Percentiles rank a stretch among this genome's conserved stretches.
Evolutionary conservation across 805 yeast genomes (phyloP).

Genomic region (Monosporozyma yasuniensis): DNA sequence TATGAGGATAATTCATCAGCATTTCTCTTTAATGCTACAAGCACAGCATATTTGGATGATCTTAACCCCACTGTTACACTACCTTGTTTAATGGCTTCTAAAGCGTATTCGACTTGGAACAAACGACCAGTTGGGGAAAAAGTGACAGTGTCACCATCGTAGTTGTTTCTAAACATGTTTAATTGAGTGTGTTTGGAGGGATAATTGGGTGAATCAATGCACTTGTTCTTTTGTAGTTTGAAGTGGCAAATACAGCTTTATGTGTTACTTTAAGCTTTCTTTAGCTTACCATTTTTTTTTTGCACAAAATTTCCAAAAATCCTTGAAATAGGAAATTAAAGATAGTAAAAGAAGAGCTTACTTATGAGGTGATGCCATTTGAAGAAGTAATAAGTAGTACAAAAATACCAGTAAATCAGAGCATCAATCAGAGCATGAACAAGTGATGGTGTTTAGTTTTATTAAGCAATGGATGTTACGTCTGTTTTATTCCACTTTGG

Average conservation of each 20-base stretch:
- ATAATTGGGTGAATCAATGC: background rate
- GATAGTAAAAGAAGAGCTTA: too few relatives aligned
- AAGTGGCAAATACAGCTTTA: background rate
- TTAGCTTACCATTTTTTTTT: background rate
- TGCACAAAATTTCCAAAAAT: background rate
- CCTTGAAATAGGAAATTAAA: background rate
- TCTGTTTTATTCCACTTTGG: constrained; percentile 24
- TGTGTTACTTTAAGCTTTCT: background rate
- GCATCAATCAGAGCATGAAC: background rate
- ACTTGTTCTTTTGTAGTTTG: background rate
- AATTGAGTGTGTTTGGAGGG: background rate
- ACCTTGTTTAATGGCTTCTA: constrained; percentile 97
- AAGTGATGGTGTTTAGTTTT: constrained; percentile 7
- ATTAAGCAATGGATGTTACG: constrained; percentile 15
- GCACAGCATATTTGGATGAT: constrained; percentile 77
- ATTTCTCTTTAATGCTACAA: constrained; percentile 90
- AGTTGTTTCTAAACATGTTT: constrained; percentile 83
- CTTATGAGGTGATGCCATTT: too few relatives aligned
- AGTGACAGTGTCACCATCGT: constrained; percentile 97
- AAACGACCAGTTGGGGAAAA: constrained; percentile 97
- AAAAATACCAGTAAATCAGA: too few relatives aligned
- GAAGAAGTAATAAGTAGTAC: too few relatives aligned
- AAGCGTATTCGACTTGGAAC: constrained; percentile 95
- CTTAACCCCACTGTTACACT: constrained; percentile 93
- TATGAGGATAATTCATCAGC: constrained; percentile 97